Evolutionary conservation across 164 flowering plant species (phyloP), one percentile per base, ranked within the genome.

Genomic region (Liquidambar formosana): DNA sequence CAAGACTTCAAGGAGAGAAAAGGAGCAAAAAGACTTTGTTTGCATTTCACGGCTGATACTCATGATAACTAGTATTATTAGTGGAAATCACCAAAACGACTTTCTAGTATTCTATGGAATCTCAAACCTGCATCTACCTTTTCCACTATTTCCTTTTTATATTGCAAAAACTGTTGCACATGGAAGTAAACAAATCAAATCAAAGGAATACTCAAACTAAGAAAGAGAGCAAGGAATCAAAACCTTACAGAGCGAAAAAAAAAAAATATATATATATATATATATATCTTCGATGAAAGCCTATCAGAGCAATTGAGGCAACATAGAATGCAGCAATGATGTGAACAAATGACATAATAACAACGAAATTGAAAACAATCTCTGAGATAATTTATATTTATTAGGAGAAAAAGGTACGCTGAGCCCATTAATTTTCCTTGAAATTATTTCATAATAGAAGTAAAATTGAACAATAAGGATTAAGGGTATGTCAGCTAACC

Each of bases 401-500:
- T 33, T 33, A 33, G 41, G 41, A 33, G 6, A 33, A 33, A 33
- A 33, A 33, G 6, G 2, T 33, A 33, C 2, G 41, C 41, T 33
- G 6, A 2, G 6, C 41, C 41, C 41, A 33, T 33, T 33, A 33
- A 33, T 33, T 33, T 33, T 2, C 41, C 41, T 33, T 33, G 41
- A 33, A 33, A 33, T 33, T 33, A 33, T 33, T 2, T 33, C 41
- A 33, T 33, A 33, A 33, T 33, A 33, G 41, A 33, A 33, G 41
- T 6, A 33, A 33, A 33, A 33, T 2, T 33, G 41, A 33, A 16
- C 4, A 52, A 13, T 22, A 23, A 56, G 59, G 10, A 3, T 28
- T 27, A 28, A 21, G 57, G 41, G 19, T 16, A 63, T 1, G 16
- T 3, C 25, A 56, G 73, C 80, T 43, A 54, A 95, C 96, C 99